These are phyloP conservation scores for Amauroascus verrucosus DNA, from an alignment of 2,329 filamentous ascomycete species.

Conservation along the genomic window DNA sequence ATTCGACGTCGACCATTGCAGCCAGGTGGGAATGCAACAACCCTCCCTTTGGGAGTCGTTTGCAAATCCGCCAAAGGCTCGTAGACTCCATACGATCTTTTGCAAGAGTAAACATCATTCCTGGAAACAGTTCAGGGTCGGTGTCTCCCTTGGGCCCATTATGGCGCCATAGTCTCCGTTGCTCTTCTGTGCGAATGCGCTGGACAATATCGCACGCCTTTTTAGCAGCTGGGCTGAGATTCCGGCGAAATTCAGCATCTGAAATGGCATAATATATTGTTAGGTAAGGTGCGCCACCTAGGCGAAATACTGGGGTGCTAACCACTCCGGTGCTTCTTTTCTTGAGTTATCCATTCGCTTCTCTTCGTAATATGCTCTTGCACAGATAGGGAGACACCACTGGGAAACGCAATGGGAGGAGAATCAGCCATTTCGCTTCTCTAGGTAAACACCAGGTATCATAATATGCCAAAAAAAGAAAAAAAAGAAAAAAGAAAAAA, in stretches of 20 bases:
- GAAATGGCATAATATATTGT: neutral
- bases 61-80: conserved; percentile 73
- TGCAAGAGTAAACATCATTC: conserved; percentile 87
- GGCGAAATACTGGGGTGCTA: neutral
- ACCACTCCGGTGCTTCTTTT: conserved; percentile 16
- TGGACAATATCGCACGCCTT: conserved; percentile 71
- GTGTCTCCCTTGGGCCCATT: conserved; percentile 58
- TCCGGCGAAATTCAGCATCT: conserved; percentile 28
- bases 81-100: conserved; percentile 79
- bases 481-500: too few species aligned
- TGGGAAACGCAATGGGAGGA: neutral
- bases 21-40: conserved; percentile 81
- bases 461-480: too few species aligned
- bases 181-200: conserved; percentile 68
- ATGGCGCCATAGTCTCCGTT: conserved; percentile 63
- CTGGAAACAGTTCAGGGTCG: conserved; percentile 58
- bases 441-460: too few species aligned
- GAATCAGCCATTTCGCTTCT: neutral
- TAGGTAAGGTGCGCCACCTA: neutral
- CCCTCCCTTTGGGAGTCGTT: conserved; percentile 74
- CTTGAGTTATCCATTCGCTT: conserved; percentile 12
- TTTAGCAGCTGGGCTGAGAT: conserved; percentile 66
- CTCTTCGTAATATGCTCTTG: conserved; percentile 7
- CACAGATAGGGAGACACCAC: neutral
- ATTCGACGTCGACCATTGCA: conserved; percentile 82